Base-by-base conservation (phyloP, 495 filamentous ascomycete genomes). In the Polyplosphaeria fusca region DNA sequence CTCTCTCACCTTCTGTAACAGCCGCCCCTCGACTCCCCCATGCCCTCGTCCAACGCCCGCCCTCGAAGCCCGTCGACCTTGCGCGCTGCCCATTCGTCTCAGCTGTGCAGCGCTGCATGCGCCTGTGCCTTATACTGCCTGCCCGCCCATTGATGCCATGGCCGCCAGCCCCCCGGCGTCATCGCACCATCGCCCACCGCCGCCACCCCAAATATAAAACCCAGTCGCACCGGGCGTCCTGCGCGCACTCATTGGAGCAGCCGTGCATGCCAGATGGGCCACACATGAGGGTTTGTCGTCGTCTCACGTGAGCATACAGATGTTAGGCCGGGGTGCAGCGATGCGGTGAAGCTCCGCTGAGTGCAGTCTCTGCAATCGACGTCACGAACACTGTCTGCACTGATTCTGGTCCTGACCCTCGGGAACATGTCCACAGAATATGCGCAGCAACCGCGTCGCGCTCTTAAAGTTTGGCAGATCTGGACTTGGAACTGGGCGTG, bases 241-340 rank as follows among this genome's bases (percentile, higher is more conserved):
- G 39, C 9, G 39, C 9, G 20, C 39, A 20, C 19, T 5, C 20
- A 20, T 5, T 42, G 9, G 9, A 38, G 7, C 47, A 20, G 9
- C 12, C 23, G 19, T n/a, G 18, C 47, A 49, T 49, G 47, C 47
- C 27, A 38, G 13, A 30, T 13, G 3, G 4, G 22, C 28, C 12
- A 11, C 12, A 49, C 16, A 14, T 27, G 45, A 23, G 26, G 13
- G 19, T 38, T 37, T 38, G 5, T 32, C 26, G 26, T 18, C 24
- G 12, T 18, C 47, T 49, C 47, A 49, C 47, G 47, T 49, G 47
- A 49, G 47, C 27, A 18, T 42, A 13, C 14, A 35, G 30, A 7
- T 35, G n/a, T n/a, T n/a, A n/a, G n/a, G n/a, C n/a, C n/a, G n/a
- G n/a, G n/a, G n/a, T n/a, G n/a, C n/a, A n/a, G n/a, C n/a, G n/a